These are phyloP conservation scores for Waitea zeae DNA, from an alignment of 1,284 basidiomycete species.

Conservation along the genomic window DNA sequence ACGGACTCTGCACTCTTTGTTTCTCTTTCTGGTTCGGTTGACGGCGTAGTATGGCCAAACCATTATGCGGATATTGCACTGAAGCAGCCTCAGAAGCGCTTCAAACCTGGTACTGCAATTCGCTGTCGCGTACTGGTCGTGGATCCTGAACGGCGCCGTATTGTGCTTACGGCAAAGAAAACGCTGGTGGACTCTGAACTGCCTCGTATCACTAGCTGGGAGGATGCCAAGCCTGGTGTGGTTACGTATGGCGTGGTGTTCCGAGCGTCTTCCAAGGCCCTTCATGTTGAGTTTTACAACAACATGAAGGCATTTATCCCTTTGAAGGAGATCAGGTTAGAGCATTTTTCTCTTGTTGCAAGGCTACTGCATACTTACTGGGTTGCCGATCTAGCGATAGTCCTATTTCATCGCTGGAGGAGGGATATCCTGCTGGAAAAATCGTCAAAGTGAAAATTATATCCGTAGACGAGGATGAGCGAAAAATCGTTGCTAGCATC, in stretches of 20 bases:
- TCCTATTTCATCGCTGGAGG: slow-evolving; percentile 23
- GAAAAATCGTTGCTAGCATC: slow-evolving; percentile 73
- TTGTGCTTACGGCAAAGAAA: slow-evolving; percentile 87
- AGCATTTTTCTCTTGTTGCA: not conserved
- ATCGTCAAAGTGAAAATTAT: slow-evolving; percentile 80
- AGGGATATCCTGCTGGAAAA: slow-evolving; percentile 66
- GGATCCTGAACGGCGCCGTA: slow-evolving; percentile 67
- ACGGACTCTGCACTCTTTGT: slow-evolving; percentile 73
- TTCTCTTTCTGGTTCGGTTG: slow-evolving; percentile 70
- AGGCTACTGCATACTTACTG: not conserved
- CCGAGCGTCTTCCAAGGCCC: slow-evolving; percentile 61
- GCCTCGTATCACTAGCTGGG: slow-evolving; percentile 48
- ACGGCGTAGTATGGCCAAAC: slow-evolving; percentile 87
- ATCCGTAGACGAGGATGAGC: slow-evolving; percentile 42
- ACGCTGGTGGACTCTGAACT: slow-evolving; percentile 71
- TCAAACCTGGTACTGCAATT: slow-evolving; percentile 71
- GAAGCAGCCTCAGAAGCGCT: slow-evolving; percentile 86
- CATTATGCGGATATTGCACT: slow-evolving; percentile 92
- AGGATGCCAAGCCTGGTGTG: slow-evolving; percentile 56
- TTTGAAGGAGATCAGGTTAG: slow-evolving; percentile 64
- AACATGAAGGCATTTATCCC: slow-evolving; percentile 78
- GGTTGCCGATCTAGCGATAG: not conserved
- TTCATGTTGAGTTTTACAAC: slow-evolving; percentile 85
- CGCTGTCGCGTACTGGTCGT: slow-evolving; percentile 81
- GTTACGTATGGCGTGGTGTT: slow-evolving; percentile 77